phyloP scores from a whole-genome alignment of 306 rosid species.

The Cicer chorassanicum region DNA sequence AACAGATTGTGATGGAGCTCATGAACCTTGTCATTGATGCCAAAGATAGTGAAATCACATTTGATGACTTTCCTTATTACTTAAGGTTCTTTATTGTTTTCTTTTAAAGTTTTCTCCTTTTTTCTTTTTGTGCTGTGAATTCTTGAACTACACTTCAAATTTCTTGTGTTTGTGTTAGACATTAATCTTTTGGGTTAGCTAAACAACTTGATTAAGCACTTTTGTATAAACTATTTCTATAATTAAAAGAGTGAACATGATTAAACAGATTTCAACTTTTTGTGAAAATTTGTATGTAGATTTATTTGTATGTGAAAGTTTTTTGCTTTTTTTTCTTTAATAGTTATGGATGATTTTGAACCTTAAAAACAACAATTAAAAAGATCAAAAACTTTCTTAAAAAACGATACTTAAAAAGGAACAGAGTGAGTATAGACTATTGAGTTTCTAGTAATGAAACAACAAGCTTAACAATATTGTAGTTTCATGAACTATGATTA shows the following conservation, averaged over 20 bases:
- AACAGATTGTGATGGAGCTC: constrained; percentile 68
- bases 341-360: too few species aligned
- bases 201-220: too few species aligned
- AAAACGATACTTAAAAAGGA: too few species aligned
- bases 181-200: too few species aligned
- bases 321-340: background rate
- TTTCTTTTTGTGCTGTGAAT: background rate
- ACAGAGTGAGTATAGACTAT: too few species aligned
- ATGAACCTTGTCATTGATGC: constrained; percentile 61
- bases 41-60: constrained; percentile 55
- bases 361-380: too few species aligned
- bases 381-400: too few species aligned
- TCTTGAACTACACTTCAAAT: too few species aligned
- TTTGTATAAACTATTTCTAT: too few species aligned
- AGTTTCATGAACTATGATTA: constrained; percentile 7
- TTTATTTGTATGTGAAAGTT: background rate
- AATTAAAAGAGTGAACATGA: too few species aligned
- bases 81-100: constrained; percentile 50
- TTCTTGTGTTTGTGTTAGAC: background rate
- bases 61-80: constrained; percentile 74
- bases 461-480: constrained; percentile 16
- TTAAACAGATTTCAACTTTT: too few species aligned
- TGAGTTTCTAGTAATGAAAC: constrained; percentile 12
- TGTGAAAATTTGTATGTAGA: background rate
- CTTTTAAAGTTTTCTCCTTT: background rate